These are phyloP conservation scores for Alternaria gansuensis DNA, from an alignment of 2,329 filamentous ascomycete genomes.

Conservation along the genomic window DNA sequence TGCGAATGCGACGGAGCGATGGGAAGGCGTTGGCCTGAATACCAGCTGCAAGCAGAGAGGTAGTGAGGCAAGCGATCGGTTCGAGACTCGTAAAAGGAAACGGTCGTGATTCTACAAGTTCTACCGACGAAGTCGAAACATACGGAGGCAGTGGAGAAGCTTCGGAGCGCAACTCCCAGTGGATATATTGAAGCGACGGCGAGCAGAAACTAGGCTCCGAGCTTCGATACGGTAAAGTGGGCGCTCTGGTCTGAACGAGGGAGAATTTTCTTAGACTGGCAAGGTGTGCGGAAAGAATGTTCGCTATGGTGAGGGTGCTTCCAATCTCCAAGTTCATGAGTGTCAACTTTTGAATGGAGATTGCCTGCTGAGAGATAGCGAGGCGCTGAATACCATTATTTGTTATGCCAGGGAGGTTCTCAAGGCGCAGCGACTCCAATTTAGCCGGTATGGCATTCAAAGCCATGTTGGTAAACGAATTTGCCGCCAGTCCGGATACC, in stretches of 20 bases:
- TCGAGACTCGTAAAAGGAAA: conserved; percentile 37
- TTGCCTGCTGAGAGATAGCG: conserved; percentile 57
- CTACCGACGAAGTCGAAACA: conserved; percentile 10
- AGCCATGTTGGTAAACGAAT: conserved; percentile 65
- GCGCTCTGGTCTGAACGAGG: conserved; percentile 62
- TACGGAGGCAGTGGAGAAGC: conserved; percentile 31
- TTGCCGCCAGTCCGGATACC: conserved; percentile 62
- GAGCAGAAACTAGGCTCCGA: conserved; percentile 61
- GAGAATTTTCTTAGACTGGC: conserved; percentile 60
- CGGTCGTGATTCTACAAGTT: conserved; percentile 4
- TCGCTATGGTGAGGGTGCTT: conserved; percentile 62
- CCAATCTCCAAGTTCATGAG: conserved; percentile 64
- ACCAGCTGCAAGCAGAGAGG: conserved; percentile 69
- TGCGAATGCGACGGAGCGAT: conserved; percentile 65
- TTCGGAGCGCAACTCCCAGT: conserved; percentile 65
- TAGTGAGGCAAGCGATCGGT: conserved; percentile 63
- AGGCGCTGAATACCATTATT: conserved; percentile 65
- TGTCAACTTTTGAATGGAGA: conserved; percentile 57
- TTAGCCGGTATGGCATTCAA: conserved; percentile 61
- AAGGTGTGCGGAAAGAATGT: conserved; percentile 59
- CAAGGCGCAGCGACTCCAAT: conserved; percentile 63
- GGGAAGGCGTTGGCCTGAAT: conserved; percentile 72
- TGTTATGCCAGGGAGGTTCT: conserved; percentile 64
- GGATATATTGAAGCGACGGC: conserved; percentile 60
- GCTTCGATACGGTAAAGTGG: conserved; percentile 55